These are phyloP conservation scores for Aaosphaeria arxii DNA, from an alignment of 2,329 filamentous ascomycete genomes.

Conservation along the genomic window DNA sequence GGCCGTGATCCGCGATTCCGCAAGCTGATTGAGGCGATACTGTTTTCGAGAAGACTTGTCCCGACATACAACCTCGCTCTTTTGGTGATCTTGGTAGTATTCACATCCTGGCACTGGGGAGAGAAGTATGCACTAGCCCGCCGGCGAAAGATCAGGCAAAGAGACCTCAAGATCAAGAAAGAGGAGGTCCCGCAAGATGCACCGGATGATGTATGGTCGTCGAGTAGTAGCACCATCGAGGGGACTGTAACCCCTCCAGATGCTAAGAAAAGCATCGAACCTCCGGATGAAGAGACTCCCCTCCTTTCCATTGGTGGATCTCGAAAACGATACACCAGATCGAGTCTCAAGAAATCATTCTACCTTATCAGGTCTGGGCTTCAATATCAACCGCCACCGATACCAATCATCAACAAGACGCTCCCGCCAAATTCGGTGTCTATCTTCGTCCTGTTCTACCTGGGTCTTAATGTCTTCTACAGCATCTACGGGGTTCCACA, in stretches of 20 bases:
- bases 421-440: conserved; percentile 58
- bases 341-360: conserved; percentile 9
- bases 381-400: conserved; percentile 56
- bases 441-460: conserved; percentile 50
- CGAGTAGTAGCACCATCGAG: conserved; percentile 39
- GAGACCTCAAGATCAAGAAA: conserved; percentile 4
- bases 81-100: conserved; percentile 33
- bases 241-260: conserved; percentile 34
- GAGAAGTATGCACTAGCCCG: conserved; percentile 18
- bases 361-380: conserved; percentile 33
- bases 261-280: conserved; percentile 10
- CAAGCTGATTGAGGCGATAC: conserved; percentile 35
- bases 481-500: conserved; percentile 53
- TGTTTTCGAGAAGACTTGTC: conserved; percentile 38
- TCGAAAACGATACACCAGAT: neutral
- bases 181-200: conserved; percentile 3
- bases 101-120: conserved; percentile 37
- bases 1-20: conserved; percentile 34
- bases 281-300: conserved; percentile 29
- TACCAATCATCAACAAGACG: conserved; percentile 56
- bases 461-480: conserved; percentile 58
- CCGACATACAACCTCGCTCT: conserved; percentile 41
- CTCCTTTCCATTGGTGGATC: conserved; percentile 20
- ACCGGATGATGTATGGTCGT: conserved; percentile 27
- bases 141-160: conserved; percentile 2